These are phyloP conservation scores for Salvia miltiorrhiza DNA, from an alignment of 257 asterid genomes.

Conservation along the genomic window DNA sequence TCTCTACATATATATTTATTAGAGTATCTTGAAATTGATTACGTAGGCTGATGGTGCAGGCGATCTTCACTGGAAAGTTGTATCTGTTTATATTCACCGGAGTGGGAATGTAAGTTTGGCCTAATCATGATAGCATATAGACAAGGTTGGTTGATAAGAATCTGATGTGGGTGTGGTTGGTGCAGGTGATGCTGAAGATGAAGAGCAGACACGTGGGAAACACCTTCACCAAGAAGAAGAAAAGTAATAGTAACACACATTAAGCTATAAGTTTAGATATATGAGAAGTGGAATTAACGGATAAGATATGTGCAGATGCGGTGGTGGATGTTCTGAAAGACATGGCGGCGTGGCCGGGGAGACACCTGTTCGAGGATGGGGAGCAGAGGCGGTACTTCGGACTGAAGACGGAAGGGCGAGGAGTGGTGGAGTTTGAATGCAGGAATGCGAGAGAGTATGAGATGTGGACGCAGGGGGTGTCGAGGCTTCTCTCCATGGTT, in stretches of 20 bases:
- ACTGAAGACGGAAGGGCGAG: slow-evolving; percentile 74
- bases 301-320: slow-evolving; percentile 48
- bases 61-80: slow-evolving; percentile 98
- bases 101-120: slow-evolving; percentile 68
- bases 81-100: slow-evolving; percentile 85
- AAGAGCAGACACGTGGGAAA: slow-evolving; percentile 86
- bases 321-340: slow-evolving; percentile 75
- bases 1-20: no score
- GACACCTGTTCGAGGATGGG: slow-evolving; percentile 90
- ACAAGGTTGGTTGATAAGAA: neutral
- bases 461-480: slow-evolving; percentile 71
- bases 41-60: no score
- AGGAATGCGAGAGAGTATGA: slow-evolving; percentile 54
- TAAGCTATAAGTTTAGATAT: no score
- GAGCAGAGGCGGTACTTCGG: slow-evolving; percentile 89
- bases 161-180: neutral
- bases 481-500: slow-evolving; percentile 54
- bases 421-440: slow-evolving; percentile 64
- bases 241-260: slow-evolving; percentile 51
- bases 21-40: no score
- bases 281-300: no score
- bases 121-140: no score
- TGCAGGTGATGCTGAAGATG: slow-evolving; percentile 97
- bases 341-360: slow-evolving; percentile 96
- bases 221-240: slow-evolving; percentile 91